Evolutionary conservation across 2,329 filamentous ascomycete species (phyloP), one percentile per base, ranked within the genome.

Genomic region (Endothia cerciana): DNA sequence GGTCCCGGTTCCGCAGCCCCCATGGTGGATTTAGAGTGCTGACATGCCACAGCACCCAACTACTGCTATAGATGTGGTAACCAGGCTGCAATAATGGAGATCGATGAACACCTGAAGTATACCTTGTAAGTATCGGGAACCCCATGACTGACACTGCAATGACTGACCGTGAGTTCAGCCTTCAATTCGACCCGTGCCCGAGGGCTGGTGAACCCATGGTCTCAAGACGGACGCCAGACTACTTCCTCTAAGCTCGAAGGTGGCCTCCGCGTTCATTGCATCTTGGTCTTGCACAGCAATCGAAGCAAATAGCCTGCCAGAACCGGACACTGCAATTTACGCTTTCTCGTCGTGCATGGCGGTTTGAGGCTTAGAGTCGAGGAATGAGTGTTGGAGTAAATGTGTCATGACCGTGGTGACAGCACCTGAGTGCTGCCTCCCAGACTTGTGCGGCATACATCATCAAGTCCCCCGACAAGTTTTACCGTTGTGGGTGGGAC

Each of bases 31-130:
- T 19, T n/a, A 30, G 45, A 17, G 62, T 47, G 62, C 75, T 79
- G 71, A 79, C 70, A 30, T 49, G 62, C 69, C 70, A 22, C 75
- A 89, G 91, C 91, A 63, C 91, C 91, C 70, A 94, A 94, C 79
- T 99, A 99, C 85, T 99, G 94, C 84, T 98, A 99, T 85, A 89
- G 95, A 78, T 99, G 95, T 77, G 95, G 95, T 76, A 99, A 99
- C 81, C 95, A 98, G 81, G 95, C 95, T 65, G 95, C 95, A n/a
- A 98, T 99, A 79, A 99, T 99, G 95, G 95, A 98, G 81, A 99
- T 99, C 79, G 95, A 98, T 72, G 95, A 99, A 82, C 94, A 98
- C 79, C 83, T 99, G 77, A 98, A 99, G 85, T 99, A 98, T 82
- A 98, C 95, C 75, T 98, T 99, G 94, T 97, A 87, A 80, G 93